Base-by-base conservation (phyloP, 1,139 yeast species). In the Yamadazyma siamensis region DNA sequence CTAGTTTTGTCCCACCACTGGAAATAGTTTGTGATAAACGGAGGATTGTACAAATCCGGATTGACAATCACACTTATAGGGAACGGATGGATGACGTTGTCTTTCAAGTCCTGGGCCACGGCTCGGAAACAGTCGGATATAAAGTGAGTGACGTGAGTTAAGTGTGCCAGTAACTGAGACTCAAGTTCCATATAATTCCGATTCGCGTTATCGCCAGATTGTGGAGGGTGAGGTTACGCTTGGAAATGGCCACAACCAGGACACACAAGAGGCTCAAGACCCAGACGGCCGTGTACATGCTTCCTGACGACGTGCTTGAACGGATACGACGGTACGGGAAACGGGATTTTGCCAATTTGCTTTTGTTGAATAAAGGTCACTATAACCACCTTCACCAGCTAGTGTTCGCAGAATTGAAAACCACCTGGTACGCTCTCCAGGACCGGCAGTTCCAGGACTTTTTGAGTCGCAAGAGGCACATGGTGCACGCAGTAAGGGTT, bases 341-440 rank as follows among this genome's bases (percentile, higher is more conserved):
- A 4, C 23, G 21, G n/a, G 66, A 60, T 34, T 30, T 59, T n/a
- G 34, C 43, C n/a, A 44, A 39, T 23, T 38, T 65, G 7, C 47
- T 66, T 0, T 21, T 43, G 4, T 31, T 54, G 6, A 47, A 45
- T 38, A 44, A 33, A 8, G 19, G 27, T 9, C 52, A 44, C 33
- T 47, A 69, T 15, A 15, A 33, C 4, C 46, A 44, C 21, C 38
- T 63, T 5, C 27, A 33, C 0, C 43, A 49, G 3, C 44, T 42
- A 13, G 42, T 61, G 13, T 59, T 64, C 39, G 28, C 33, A n/a
- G 43, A 40, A 11, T 37, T 61, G 9, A 55, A 55, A 31, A 44
- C 55, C 3, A 49, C 52, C 1, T 67, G 74, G 74, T 39, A 43
- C 23, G 47, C 49, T 21, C 38, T 61, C 2, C 39, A 47, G 14